Base-by-base conservation (phyloP, 2,329 filamentous ascomycete genomes). In the Zarea fungicola region DNA sequence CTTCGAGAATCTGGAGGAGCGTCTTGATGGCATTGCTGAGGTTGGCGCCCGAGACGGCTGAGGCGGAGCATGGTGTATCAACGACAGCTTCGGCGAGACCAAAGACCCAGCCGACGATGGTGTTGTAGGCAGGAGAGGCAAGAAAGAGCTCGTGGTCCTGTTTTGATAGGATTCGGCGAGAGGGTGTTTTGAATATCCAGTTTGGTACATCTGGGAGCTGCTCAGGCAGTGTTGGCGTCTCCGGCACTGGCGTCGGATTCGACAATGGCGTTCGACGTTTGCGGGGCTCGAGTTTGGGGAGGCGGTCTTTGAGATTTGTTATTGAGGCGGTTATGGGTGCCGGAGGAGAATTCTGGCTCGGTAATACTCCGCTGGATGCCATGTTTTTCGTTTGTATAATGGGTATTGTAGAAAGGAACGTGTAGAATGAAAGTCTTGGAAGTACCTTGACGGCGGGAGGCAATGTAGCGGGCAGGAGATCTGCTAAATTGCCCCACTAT, bases 61-160 rank as follows among this genome's bases (percentile, higher is more conserved):
- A 68, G 6, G 46, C 46, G 3, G 85, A 85, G 54, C 85, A 78
- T 6, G 85, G 81, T 23, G 75, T 80, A 61, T 87, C 83, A 42
- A 81, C 73, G 37, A 96, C 87, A 4, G 87, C 83, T 59, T 96
- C 91, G 37, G 90, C 84, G 19, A 99, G 80, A 9, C 81, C 80
- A 66, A 96, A 96, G 53, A 96, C 77, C 69, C 96, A 99, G 18
- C 87, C 82, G 50, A 87, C 73, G 36, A 99, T 77, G 34, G 97
- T 77, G 7, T 74, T 75, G 65, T 88, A 86, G 6, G 91, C 85
- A 0, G 84, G 75, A 0, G 91, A 96, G 1, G 79, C 71, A 16
- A 90, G 76, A 60, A 97, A 99, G 4, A 89, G 69, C 16, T 87
- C 77, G 63, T 95, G 91, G 57, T 99, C 93, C 42, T 79, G 73